Evolutionary conservation across 75 land plant genomes (phyloP), one percentile per base, ranked within the genome.

Genomic region (Pinus tabuliformis): DNA sequence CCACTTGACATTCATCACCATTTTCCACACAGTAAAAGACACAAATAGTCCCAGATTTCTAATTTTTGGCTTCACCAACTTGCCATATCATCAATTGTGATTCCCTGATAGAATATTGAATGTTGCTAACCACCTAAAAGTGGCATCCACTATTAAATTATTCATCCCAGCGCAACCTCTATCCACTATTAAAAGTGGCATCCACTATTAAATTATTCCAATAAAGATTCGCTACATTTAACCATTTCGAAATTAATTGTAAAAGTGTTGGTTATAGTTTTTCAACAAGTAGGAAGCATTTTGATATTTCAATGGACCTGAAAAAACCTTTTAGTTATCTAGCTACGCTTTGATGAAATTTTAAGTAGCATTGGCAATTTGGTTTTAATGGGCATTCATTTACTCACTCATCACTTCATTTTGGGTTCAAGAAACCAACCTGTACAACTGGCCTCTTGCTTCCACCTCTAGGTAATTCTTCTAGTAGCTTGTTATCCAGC

Each of bases 401-500:
- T 39, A 36, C 52, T 68, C 49, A 20, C 22, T 20, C 13, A 3
- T 42, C 21, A 39, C 21, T 68, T 42, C n/a, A 68, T 18, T 68
- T 56, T 3, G 59, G 33, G 57, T 57, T 22, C 59, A 65, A 33
- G 42, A 61, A 61, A 58, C 77, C 57, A 42, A 93, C 99, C 91
- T 91, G 91, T 75, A 96, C 74, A 13, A 83, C 91, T 20, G 98
- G 98, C 39, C 77, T 86, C 72, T 80, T 76, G 20, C 84, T 86
- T 30, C 81, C 86, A 11, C 74, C 80, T 70, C 91, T 83, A 6
- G 82, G 70, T 42, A 97, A 75, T 39, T 83, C 83, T 71, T 86
- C 92, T 37, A 97, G 83, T 84, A 85, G 91, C 57, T 83, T 85
- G 82, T 89, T 89, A 82, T 97, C 96, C 76, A 97, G 83, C 99